phyloP scores from a whole-genome alignment of 768 basidiomycete species.

The Favolaschia claudopus region DNA sequence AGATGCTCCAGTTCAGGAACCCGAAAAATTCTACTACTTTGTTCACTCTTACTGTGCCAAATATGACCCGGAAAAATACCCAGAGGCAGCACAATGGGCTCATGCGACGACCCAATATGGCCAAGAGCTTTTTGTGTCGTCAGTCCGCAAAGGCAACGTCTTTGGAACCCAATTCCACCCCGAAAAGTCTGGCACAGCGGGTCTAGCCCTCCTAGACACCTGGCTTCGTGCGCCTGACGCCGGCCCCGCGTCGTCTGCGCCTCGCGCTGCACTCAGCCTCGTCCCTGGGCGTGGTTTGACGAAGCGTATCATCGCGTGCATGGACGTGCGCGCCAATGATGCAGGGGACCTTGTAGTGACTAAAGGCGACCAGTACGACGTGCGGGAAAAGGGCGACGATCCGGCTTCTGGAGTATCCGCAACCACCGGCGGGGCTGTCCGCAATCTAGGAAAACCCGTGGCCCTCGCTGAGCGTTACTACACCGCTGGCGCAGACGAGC shows the following conservation, averaged over 20 bases:
- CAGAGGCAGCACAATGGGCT: conserved; percentile 74
- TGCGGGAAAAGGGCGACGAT: conserved; percentile 86
- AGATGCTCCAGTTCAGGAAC: conserved; percentile 49
- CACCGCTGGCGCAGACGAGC: conserved; percentile 89
- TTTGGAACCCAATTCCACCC: conserved; percentile 98
- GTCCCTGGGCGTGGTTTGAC: conserved; percentile 73
- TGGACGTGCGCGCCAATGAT: conserved; percentile 98
- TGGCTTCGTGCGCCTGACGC: conserved; percentile 75
- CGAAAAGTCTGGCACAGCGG: conserved; percentile 93
- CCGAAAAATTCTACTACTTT: conserved; percentile 85
- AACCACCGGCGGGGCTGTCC: conserved; percentile 76
- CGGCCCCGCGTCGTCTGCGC: conserved; percentile 42
- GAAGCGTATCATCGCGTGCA: conserved; percentile 94
- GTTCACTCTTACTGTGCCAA: conserved; percentile 94
- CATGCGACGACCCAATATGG: conserved; percentile 94
- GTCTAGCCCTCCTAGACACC: conserved; percentile 76
- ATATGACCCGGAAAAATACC: conserved; percentile 65
- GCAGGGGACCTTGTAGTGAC: conserved; percentile 97
- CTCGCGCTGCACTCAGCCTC: conserved; percentile 47
- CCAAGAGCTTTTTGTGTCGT: conserved; percentile 88
- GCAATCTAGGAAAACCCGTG: conserved; percentile 98
- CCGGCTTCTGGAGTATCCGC: conserved; percentile 41
- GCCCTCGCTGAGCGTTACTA: conserved; percentile 90
- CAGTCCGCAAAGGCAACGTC: conserved; percentile 82
- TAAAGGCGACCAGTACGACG: conserved; percentile 99